Evolutionary conservation across 352 stramenopile genomes (phyloP), one percentile per base, ranked within the genome.

Genomic region (Phytophthora agathidicida): DNA sequence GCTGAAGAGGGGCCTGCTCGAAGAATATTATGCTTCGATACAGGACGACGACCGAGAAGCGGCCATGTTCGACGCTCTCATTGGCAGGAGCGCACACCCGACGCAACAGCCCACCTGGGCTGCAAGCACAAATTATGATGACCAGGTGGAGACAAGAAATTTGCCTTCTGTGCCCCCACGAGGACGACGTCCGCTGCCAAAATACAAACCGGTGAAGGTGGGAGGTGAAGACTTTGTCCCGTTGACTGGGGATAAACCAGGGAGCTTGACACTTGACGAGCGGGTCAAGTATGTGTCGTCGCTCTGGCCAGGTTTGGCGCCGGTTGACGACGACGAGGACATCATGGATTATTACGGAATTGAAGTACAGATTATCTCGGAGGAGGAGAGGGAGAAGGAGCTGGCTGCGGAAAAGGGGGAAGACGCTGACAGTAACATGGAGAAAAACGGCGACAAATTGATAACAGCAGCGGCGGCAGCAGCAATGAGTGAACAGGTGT

Each of bases 341-440:
- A 81, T 89, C 36, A 86, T 90, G 73, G 50, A 89, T 41, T 91
- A 91, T 38, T 93, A 91, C 41, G 81, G 80, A 11, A 74, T 91
- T 30, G 77, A 93, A 57, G 81, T 93, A 3, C 63, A 81, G 45
- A 87, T 93, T 44, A 81, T 89, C 36, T 75, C 75, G 17, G 83
- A 93, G 38, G 67, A 89, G 22, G 72, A 89, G 38, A 73, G 66
- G 3, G 77, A 83, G 48, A 70, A 71, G 27, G 66, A 82, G 19
- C 42, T 71, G 11, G 53, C 39, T 14, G 49, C 44, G 14, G 48
- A 59, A 19, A 37, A 72, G 39, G 45, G 14, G 37, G 22, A 38
- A 2, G 32, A 42, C 17, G 20, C 28, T 13, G 43, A 43, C 19
- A 55, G 31, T 27, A 26, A 17, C 7, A 36, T 43, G 24, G 32